phyloP scores from a whole-genome alignment of 2,329 filamentous ascomycete species.

The Alternaria sp. region DNA sequence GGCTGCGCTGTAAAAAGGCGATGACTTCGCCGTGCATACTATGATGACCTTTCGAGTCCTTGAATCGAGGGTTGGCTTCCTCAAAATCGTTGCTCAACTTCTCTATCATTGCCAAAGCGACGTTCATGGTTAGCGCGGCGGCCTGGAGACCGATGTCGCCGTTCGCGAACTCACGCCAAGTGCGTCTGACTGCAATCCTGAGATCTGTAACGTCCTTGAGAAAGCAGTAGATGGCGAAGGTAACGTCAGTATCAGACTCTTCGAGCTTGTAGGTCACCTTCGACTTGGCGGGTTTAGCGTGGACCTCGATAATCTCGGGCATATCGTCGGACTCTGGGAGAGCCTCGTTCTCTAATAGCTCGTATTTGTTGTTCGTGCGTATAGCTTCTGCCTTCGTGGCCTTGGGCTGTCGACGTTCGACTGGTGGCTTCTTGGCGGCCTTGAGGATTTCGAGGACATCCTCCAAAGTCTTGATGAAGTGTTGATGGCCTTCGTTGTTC shows the following conservation, averaged over 20 bases:
- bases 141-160: constrained; percentile 38
- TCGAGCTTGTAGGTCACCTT: constrained; percentile 6
- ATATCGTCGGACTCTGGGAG: neutral
- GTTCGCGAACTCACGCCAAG: constrained; percentile 40
- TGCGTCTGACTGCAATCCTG: constrained; percentile 35
- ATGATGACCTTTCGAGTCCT: neutral
- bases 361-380: neutral
- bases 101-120: constrained; percentile 21
- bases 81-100: neutral
- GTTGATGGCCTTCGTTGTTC: neutral
- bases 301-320: neutral
- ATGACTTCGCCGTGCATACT: neutral
- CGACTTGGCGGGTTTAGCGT: neutral
- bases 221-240: constrained; percentile 33
- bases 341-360: neutral
- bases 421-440: neutral
- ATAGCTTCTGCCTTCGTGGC: neutral
- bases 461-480: neutral
- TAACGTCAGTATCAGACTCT: neutral
- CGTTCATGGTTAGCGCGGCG: constrained; percentile 41
- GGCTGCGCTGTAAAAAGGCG: neutral
- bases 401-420: neutral
- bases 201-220: constrained; percentile 40
- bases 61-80: neutral
- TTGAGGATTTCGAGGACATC: neutral